phyloP scores from a whole-genome alignment of 2,329 filamentous ascomycete species.

The Tolypocladium ophioglossoides region DNA sequence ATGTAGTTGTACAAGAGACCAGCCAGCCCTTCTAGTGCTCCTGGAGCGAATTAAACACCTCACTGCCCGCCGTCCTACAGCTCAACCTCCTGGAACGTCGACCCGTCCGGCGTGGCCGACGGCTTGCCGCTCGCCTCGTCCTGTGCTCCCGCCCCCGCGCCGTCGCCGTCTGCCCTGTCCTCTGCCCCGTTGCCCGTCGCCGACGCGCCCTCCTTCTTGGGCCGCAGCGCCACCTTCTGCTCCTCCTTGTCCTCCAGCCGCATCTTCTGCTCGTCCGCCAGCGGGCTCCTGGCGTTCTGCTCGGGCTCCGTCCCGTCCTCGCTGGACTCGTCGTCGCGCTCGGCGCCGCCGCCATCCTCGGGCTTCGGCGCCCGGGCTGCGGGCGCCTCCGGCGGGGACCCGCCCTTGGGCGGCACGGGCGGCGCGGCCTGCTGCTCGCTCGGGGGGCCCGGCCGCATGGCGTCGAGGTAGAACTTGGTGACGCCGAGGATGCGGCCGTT shows the following conservation, averaged over 20 bases:
- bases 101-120: slow-evolving; percentile 40
- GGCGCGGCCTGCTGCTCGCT: slow-evolving; percentile 22
- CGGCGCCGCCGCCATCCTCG: slow-evolving; percentile 14
- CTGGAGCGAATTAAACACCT: no score
- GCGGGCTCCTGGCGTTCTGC: slow-evolving; percentile 22
- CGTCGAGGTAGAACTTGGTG: slow-evolving; percentile 91
- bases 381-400: slow-evolving; percentile 9
- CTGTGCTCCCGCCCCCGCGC: slow-evolving; percentile 21
- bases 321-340: slow-evolving; percentile 7
- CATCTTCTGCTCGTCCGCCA: slow-evolving; percentile 44
- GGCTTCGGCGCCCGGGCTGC: slow-evolving; percentile 12
- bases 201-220: no score
- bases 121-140: slow-evolving; percentile 27
- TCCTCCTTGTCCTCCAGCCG: slow-evolving; percentile 43
- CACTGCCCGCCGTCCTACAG: slow-evolving; percentile 32
- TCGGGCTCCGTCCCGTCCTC: slow-evolving; percentile 17
- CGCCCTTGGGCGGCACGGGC: slow-evolving; percentile 16
- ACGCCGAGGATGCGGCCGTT: slow-evolving; percentile 90
- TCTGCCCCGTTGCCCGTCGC: slow-evolving; percentile 20
- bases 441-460: slow-evolving; percentile 39
- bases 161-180: slow-evolving; percentile 16
- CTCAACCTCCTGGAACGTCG: slow-evolving; percentile 55
- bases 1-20: background rate
- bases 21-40: background rate
- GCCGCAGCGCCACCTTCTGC: slow-evolving; percentile 41